Evolutionary conservation across 108 stramenopile genomes (phyloP), one percentile per base, ranked within the genome.

Genomic region (Cyclotella distinguenda): DNA sequence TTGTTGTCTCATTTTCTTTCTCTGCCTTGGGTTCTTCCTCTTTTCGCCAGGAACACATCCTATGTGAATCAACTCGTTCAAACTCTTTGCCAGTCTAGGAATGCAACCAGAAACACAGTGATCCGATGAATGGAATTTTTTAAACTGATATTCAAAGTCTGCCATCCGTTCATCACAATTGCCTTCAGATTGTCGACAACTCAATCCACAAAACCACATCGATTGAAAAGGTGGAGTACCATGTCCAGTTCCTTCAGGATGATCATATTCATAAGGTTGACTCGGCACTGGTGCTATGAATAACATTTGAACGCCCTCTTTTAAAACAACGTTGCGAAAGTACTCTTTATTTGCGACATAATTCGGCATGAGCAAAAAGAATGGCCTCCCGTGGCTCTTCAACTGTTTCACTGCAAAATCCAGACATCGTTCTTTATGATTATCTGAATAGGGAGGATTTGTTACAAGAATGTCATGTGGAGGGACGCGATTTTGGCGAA

Each of bases 381-480:
- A 96, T 9, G 91, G 86, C 11, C 63, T 77, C 7, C 45, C 51
- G 15, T 63, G n/a, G 8, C 10, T 66, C 34, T 66, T 67, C 16
- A 66, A 27, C 51, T 73, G 68, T 10, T 34, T 26, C 0, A 84
- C 46, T 23, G 82, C 85, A 78, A 80, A 96, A 47, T 87, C 70
- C 7, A 96, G 50, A 57, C 89, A 89, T 26, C 60, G 50, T 56
- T 87, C 84, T 72, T 96, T 96, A 79, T 96, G 95, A 48, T 90
- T 57, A 36, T 84, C 86, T 15, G 84, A 85, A 68, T 91, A 96
- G 4, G 95, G 95, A 40, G 95, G 95, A 86, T 96, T 96, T 44
- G 95, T 96, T 0, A 96, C 75, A n/a, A 96, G 51, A 0, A 78
- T 81, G 54, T 94, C 81, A 64, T 89, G 67, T 30, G 61, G 57